A percentile compares a stretch with the other conserved stretches of the same genome.
Conservation (phyloP, 768 basidiomycete species). For the Cyclocybe aegerita region DNA sequence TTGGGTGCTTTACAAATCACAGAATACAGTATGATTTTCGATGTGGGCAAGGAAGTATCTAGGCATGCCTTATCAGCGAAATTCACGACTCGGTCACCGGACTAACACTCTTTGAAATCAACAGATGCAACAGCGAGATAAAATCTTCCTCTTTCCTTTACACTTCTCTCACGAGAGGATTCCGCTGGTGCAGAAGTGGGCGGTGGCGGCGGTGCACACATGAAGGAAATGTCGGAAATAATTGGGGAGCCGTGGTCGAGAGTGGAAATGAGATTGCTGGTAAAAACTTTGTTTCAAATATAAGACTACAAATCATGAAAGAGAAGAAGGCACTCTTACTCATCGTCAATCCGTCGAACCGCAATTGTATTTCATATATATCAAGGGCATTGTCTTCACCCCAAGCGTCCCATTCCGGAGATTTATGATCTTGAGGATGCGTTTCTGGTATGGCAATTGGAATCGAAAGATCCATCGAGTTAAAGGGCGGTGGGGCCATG, state of each 20-base stretch:
- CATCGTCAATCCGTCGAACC: constrained; percentile 42
- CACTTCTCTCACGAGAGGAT: constrained; percentile 13
- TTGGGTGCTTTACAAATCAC: constrained; percentile 18
- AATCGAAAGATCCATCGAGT: constrained; percentile 43
- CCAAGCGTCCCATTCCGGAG: constrained; percentile 50
- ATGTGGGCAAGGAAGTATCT: constrained; percentile 39
- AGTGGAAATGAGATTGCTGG: constrained; percentile 3
- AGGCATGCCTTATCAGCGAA: constrained; percentile 1
- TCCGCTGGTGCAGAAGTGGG: constrained; percentile 21
- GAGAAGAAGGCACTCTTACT: constrained; percentile 27
- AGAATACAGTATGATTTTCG: constrained; percentile 35
- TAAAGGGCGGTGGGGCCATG: constrained; percentile 23
- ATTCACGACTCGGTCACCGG: background rate
- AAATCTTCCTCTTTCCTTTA: constrained; percentile 28
- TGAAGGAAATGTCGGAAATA: constrained; percentile 39
- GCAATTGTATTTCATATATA: constrained; percentile 57
- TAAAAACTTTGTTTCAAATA: constrained; percentile 2
- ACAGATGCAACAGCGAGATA: constrained; percentile 54
- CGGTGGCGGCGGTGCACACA: constrained; percentile 34
- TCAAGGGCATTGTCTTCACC: constrained; percentile 63
- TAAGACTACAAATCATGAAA: no score
- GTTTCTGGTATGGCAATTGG: constrained; percentile 30
- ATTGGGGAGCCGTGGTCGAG: constrained; percentile 8
- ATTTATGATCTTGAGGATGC: constrained; percentile 23
- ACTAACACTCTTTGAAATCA: constrained; percentile 64